Evolutionary conservation across 495 filamentous ascomycete species (phyloP).

Genomic region (Chaetomium tenue): DNA sequence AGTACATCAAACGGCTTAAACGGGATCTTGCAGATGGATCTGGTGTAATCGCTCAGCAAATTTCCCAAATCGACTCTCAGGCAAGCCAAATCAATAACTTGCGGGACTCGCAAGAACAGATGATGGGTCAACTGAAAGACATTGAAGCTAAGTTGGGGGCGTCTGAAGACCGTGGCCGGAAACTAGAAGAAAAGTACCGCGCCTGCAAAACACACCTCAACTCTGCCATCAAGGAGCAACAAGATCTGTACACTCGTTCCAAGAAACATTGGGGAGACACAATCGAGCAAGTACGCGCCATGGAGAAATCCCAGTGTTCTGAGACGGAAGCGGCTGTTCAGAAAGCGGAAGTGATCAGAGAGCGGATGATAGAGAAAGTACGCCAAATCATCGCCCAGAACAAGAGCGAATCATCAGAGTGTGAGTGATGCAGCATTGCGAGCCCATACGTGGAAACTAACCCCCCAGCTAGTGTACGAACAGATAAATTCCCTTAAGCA

Average conservation of each 20-base stretch:
- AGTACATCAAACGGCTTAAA: slow-evolving; percentile 27
- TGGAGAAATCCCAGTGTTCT: slow-evolving; percentile 22
- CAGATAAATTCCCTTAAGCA: slow-evolving; percentile 29
- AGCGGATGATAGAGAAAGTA: slow-evolving; percentile 38
- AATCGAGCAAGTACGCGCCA: slow-evolving; percentile 29
- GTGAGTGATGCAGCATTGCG: slow-evolving; percentile 26
- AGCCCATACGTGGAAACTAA: background rate
- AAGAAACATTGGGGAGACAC: slow-evolving; percentile 33
- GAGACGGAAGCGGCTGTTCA: slow-evolving; percentile 29
- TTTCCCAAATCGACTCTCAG: slow-evolving; percentile 17
- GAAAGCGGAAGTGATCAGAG: slow-evolving; percentile 35
- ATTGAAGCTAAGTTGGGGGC: slow-evolving; percentile 28
- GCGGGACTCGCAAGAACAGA: slow-evolving; percentile 22
- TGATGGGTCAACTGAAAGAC: slow-evolving; percentile 26
- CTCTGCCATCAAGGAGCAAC: slow-evolving; percentile 42
- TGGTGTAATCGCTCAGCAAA: background rate
- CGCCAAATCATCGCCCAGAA: slow-evolving; percentile 29
- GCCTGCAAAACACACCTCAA: slow-evolving; percentile 36
- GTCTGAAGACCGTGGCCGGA: slow-evolving; percentile 24
- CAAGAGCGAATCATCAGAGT: slow-evolving; percentile 28
- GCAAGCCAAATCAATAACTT: slow-evolving; percentile 31
- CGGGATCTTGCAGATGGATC: slow-evolving; percentile 14
- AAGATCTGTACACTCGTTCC: slow-evolving; percentile 35
- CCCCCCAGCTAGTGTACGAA: slow-evolving; percentile 30
- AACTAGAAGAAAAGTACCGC: slow-evolving; percentile 35